These are phyloP conservation scores for Mortierella sp. DNA, from an alignment of 371 early-diverging fungal genomes.

Conservation along the genomic window DNA sequence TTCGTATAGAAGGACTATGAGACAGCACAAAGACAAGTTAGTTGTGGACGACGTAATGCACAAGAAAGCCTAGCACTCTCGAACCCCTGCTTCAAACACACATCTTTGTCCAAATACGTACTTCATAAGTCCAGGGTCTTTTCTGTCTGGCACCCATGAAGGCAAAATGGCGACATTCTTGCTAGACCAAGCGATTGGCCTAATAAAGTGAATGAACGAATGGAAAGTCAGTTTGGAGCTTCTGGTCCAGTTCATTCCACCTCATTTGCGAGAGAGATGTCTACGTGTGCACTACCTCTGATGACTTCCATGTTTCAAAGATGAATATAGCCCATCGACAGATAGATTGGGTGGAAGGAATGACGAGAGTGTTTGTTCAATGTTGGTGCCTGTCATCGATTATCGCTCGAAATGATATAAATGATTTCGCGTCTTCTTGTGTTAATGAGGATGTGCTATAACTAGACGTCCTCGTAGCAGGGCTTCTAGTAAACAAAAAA, in stretches of 20 bases:
- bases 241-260: not conserved
- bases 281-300: conserved; percentile 28
- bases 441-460: not conserved
- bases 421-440: not conserved
- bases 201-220: conserved; percentile 4
- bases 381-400: conserved; percentile 22
- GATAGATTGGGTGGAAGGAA: conserved; percentile 50
- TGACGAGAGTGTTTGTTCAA: conserved; percentile 33
- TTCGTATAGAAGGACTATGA: conserved; percentile 45
- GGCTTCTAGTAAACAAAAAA: not conserved
- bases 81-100: not conserved
- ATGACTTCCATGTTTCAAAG: conserved; percentile 46
- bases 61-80: not conserved
- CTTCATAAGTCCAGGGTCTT: conserved; percentile 53
- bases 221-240: not conserved
- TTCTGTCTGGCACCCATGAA: conserved; percentile 54
- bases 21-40: not conserved
- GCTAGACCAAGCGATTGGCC: conserved; percentile 53
- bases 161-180: conserved; percentile 49
- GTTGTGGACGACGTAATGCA: not conserved
- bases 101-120: conserved; percentile 15
- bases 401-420: not conserved
- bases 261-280: not conserved
- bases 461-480: not conserved
- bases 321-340: conserved; percentile 46